phyloP scores from a whole-genome alignment of 352 stramenopile species.

The Halophytophthora polymorphica region DNA sequence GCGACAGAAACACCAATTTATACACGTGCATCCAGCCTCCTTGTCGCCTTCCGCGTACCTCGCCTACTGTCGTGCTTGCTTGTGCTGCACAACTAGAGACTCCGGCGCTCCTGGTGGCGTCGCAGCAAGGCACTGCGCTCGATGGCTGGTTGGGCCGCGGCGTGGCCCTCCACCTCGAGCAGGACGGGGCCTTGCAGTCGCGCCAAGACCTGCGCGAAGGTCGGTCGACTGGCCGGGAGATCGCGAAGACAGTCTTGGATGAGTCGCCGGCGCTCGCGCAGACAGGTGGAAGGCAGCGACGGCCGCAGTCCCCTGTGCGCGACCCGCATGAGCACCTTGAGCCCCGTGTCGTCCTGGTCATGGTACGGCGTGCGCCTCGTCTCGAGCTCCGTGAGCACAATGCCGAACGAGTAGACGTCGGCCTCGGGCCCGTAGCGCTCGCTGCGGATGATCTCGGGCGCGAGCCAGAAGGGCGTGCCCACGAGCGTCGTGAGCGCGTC shows the following conservation, averaged over 20 bases:
- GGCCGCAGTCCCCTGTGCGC: constrained; percentile 69
- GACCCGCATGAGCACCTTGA: constrained; percentile 82
- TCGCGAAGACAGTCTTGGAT: constrained; percentile 77
- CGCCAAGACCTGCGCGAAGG: constrained; percentile 69
- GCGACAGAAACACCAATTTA: too few species aligned
- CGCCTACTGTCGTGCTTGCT: too few species aligned
- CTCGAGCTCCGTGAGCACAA: constrained; percentile 86
- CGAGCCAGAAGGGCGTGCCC: constrained; percentile 85
- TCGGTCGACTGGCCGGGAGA: constrained; percentile 50
- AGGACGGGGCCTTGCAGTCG: constrained; percentile 76
- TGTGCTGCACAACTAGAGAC: constrained; percentile 17
- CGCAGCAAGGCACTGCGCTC: constrained; percentile 33
- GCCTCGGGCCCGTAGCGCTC: constrained; percentile 76
- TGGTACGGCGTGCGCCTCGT: constrained; percentile 82
- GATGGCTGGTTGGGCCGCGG: constrained; percentile 31
- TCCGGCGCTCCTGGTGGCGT: constrained; percentile 31
- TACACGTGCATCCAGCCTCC: too few species aligned
- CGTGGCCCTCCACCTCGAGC: constrained; percentile 70
- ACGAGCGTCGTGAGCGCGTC: constrained; percentile 84
- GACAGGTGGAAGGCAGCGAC: constrained; percentile 60
- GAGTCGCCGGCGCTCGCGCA: constrained; percentile 51
- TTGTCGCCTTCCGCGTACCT: too few species aligned
- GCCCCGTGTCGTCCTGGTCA: constrained; percentile 61
- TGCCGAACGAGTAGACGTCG: constrained; percentile 89
- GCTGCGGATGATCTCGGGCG: constrained; percentile 86